Base-by-base conservation (phyloP, 2,329 filamentous ascomycete genomes). In the Botryotinia globosa region DNA sequence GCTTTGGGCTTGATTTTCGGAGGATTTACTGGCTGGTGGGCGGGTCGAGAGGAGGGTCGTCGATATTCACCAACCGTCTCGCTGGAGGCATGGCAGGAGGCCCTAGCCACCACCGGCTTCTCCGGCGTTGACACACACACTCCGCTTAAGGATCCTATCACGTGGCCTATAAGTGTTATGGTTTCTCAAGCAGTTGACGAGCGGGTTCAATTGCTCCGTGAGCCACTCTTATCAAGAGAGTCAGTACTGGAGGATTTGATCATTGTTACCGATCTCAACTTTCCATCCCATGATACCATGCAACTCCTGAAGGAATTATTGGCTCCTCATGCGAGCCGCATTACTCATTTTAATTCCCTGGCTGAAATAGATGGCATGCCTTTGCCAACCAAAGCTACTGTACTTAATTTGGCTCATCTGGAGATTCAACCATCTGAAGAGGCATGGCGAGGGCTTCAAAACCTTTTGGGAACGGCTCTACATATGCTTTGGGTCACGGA, bases 41-140 rank as follows among this genome's bases (percentile, higher is more conserved):
- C 59, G 12, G 75, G 75, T n/a, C 39, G 32, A 39, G 72, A 73
- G 37, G 72, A 75, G n/a, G 75, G 68, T 9, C 63, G 74, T 22
- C 6, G 10, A 16, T 39, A 37, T 7, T 34, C 51, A 3, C 73
- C 72, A 37, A 18, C 25, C 29, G 42, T 74, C 3, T 25, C 29
- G 2, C 8, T 48, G 6, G 34, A 42, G 4, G 34, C 72, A 44
- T 82, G 79, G 80, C 64, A 79, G 16, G 32, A 67, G 3, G n/a
- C 78, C 8, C 68, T 80, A 14, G 72, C 59, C 12, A 59, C 68
- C 0, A 77, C 74, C n/a, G 79, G 79, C 22, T 81, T 81, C 72
- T 78, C 79, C 1, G 80, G 80, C 3, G 68, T 79, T 32, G 79
- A 71, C 48, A 45, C 54, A 7, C 20, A 25, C 37, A 62, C 68